Base-by-base conservation (phyloP, 345 rosid genomes). In the Hypericum perforatum region DNA sequence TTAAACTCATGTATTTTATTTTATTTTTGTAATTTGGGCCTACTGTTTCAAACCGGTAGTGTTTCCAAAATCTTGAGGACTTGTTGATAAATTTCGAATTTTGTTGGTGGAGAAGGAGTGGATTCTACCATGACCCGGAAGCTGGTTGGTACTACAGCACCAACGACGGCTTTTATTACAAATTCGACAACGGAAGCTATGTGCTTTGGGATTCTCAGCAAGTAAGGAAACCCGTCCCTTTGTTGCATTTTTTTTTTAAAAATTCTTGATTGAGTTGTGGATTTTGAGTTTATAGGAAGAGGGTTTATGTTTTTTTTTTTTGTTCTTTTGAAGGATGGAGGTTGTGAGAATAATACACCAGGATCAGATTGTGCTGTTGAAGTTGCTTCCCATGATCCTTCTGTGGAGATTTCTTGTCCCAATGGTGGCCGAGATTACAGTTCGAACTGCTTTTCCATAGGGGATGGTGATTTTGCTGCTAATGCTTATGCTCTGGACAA, bases 61-160 rank as follows among this genome's bases (percentile, higher is more conserved):
- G 55, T 63, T 54, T 55, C 29, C 14, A 39, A 14, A 8, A 37
- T 8, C 43, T 8, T 11, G 12, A 11, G n/a, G n/a, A n/a, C n/a
- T n/a, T n/a, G n/a, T n/a, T n/a, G n/a, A n/a, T n/a, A n/a, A n/a
- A n/a, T n/a, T n/a, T n/a, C n/a, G n/a, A n/a, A n/a, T 10, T 50
- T 5, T 22, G 16, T 11, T 9, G 10, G 53, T 63, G 59, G 15
- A 39, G 72, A 76, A 85, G 96, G 51, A 82, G 77, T 67, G 95
- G 94, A 63, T 86, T 90, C 70, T 86, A 86, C 68, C 91, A 90
- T 61, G 89, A 86, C 50, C 85, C 94, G 16, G 62, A 6, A 68
- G 91, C 80, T 60, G 97, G 95, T 13, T 90, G 95, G 97, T 90
- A 86, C 63, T 86, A 86, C 65, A 80, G 85, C 62, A 80, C 77